A percentile compares a stretch with the other conserved stretches of the same genome.
Conservation (phyloP, 23 red algal genomes). For the Gracilaria caudata region DNA sequence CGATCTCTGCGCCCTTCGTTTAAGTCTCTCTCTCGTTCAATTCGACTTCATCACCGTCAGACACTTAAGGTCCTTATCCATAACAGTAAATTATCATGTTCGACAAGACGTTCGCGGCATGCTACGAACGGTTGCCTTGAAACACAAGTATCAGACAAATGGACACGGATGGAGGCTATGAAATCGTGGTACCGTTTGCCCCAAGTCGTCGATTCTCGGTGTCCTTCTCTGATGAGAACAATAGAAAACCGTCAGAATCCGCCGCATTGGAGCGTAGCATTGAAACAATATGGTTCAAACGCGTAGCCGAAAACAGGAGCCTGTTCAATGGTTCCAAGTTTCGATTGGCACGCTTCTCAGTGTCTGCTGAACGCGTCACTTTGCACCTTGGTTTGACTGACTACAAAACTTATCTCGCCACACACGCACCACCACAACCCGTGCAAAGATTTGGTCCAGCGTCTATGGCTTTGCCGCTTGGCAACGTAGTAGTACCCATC, state of each 20-base stretch:
- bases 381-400: conserved; percentile 65
- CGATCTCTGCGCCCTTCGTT: too few relatives aligned
- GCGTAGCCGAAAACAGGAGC: conserved; percentile 14
- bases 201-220: conserved; percentile 37
- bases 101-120: not conserved
- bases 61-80: too few relatives aligned
- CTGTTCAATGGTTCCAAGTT: conserved; percentile 67
- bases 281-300: conserved; percentile 28
- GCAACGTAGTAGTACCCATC: conserved; percentile 42
- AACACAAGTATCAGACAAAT: not conserved
- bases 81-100: not conserved
- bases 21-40: too few relatives aligned
- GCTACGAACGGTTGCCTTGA: not conserved
- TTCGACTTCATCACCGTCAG: too few relatives aligned
- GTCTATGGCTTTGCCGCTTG: conserved; percentile 37
- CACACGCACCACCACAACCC: conserved; percentile 35
- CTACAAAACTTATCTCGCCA: conserved; percentile 65
- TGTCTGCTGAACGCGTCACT: not conserved
- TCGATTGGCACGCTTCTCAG: conserved; percentile 13
- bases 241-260: conserved; percentile 32
- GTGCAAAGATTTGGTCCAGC: conserved; percentile 24
- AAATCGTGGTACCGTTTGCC: conserved; percentile 25
- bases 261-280: conserved; percentile 35
- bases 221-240: conserved; percentile 2
- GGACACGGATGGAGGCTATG: conserved; percentile 9